A percentile compares a stretch with the other conserved stretches of the same genome.
phyloP scores from a whole-genome alignment of 495 filamentous ascomycete species.

The Bryoglossum gracile region DNA sequence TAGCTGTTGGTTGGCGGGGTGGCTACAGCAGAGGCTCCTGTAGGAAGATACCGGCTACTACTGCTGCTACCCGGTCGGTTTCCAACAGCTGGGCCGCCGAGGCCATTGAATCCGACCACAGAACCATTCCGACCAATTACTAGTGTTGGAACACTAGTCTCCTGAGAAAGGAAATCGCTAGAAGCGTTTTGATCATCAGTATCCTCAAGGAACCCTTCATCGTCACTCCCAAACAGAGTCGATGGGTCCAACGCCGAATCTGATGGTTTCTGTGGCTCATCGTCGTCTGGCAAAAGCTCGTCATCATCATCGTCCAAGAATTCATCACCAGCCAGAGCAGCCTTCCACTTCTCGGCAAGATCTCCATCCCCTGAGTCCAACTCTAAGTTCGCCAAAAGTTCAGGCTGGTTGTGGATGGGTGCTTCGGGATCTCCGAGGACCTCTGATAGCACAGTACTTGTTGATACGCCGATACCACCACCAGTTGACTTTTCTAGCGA shows the following conservation, averaged over 20 bases:
- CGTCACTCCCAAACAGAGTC: conserved; percentile 49
- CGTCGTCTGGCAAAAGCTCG: conserved; percentile 44
- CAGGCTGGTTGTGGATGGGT: conserved; percentile 21
- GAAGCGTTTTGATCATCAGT: conserved; percentile 31
- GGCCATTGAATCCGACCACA: conserved; percentile 27
- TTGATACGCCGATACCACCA: conserved; percentile 24
- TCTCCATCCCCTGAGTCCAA: conserved; percentile 42
- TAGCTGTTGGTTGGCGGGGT: conserved; percentile 13
- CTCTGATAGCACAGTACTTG: conserved; percentile 23
- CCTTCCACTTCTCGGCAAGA: conserved; percentile 75
- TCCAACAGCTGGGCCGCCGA: not conserved
- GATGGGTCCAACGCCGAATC: conserved; percentile 34
- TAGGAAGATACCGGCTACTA: conserved; percentile 22
- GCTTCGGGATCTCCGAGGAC: conserved; percentile 20
- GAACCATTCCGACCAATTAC: conserved; percentile 21
- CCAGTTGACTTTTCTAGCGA: conserved; percentile 24
- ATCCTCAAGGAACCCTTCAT: conserved; percentile 66
- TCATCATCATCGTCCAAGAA: conserved; percentile 54
- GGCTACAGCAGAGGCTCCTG: not conserved
- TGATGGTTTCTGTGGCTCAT: conserved; percentile 62
- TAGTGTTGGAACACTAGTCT: conserved; percentile 4
- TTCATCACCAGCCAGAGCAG: conserved; percentile 72
- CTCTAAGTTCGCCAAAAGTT: conserved; percentile 25
- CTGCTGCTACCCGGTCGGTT: conserved; percentile 12
- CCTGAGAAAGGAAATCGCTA: not conserved